Base-by-base conservation (phyloP, 208 protist genomes). In the Leishmania guyanensis region DNA sequence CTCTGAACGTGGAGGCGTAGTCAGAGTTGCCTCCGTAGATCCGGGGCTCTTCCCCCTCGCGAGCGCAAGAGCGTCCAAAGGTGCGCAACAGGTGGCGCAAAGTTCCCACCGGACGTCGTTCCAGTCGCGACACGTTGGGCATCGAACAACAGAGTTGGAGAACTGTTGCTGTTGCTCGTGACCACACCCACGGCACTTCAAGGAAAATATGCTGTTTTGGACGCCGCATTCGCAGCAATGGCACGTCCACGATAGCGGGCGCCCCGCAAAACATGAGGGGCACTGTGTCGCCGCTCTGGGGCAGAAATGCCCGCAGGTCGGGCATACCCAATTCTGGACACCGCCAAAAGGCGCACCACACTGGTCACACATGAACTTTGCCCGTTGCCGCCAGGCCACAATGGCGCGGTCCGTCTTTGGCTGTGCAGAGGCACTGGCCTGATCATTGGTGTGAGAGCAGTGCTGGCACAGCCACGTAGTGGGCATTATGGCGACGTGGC, bases 101-200 rank as follows among this genome's bases (percentile, higher is more conserved):
- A 97, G 80, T 79, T 97, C 92, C 92, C 92, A 97, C 22, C 92
- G 90, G 26, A 89, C 87, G 78, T 95, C 94, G 77, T 96, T 95
- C 43, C 84, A 89, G 22, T 85, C 84, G 16, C 69, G 56, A 69
- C 94, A 97, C 4, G 50, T 62, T 9, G 62, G 20, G 81, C 94
- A 97, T 46, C 75, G 76, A 54, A 88, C 68, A 0, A 92, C 74
- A 12, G 85, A 84, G 60, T 93, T 86, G 20, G 85, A 95, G 1
- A 81, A 58, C 5, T 77, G 80, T 20, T 66, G 53, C 26, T 17
- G 33, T n/a, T 83, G 90, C 5, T 74, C n/a, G 8, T 66, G 20
- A 3, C 83, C 65, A 73, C 94, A 97, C 8, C 54, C 65, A 39
- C 65, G 56, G 83, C 94, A 97, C 5, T 69, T 69, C 8, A 56